Percentiles rank a stretch among this genome's conserved stretches.
phyloP scores from a whole-genome alignment of 805 yeast species.

The Teunomyces funiuensis region DNA sequence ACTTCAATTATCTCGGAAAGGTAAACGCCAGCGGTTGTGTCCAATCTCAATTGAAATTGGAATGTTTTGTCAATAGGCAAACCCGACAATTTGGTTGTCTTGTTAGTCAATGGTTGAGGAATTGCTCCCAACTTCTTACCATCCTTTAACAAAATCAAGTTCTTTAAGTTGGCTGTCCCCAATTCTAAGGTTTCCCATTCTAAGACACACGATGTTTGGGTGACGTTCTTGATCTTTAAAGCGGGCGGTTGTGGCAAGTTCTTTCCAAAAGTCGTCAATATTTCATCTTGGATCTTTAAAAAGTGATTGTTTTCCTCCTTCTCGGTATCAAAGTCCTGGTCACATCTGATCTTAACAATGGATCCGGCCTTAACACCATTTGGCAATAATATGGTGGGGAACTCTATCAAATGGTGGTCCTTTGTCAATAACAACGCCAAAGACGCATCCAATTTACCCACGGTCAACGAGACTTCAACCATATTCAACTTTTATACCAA shows the following conservation, averaged over 20 bases:
- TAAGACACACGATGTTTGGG: constrained; percentile 92
- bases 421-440: constrained; percentile 85
- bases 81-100: constrained; percentile 86
- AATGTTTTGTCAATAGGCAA: constrained; percentile 83
- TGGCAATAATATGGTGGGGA: constrained; percentile 92
- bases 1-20: constrained; percentile 66
- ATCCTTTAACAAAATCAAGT: constrained; percentile 76
- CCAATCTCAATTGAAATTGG: constrained; percentile 74
- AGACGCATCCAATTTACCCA: constrained; percentile 94
- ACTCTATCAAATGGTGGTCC: constrained; percentile 92
- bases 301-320: constrained; percentile 57
- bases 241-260: constrained; percentile 70
- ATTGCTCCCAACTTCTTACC: constrained; percentile 72
- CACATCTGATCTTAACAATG: constrained; percentile 81
- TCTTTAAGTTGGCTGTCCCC: constrained; percentile 79
- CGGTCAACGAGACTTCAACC: constrained; percentile 92
- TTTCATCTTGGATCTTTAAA: constrained; percentile 66
- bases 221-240: constrained; percentile 69
- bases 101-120: constrained; percentile 76
- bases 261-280: constrained; percentile 69
- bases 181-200: constrained; percentile 89
- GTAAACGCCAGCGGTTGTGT: constrained; percentile 87
- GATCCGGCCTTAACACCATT: constrained; percentile 91
- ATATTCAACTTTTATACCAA: constrained; percentile 28
- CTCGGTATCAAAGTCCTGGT: constrained; percentile 71